These are phyloP conservation scores for Hordeum marinum DNA, from an alignment of 176 grass and related monocot species.

Conservation along the genomic window DNA sequence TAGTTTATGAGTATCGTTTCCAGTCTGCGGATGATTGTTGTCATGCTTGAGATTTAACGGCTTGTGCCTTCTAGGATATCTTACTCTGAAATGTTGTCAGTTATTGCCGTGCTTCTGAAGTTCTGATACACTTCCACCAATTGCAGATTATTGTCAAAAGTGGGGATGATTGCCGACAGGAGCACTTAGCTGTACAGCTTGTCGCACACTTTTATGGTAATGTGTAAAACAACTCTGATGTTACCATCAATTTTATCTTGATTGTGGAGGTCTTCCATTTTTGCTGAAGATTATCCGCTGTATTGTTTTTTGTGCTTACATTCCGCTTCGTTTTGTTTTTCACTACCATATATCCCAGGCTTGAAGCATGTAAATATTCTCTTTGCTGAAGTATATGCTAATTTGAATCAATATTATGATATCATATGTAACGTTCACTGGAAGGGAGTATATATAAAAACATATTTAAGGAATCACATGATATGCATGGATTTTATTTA, in stretches of 20 bases:
- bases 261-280: not conserved
- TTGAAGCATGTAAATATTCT: not conserved
- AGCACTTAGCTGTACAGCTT: slow-evolving; percentile 96
- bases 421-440: not conserved
- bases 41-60: slow-evolving; percentile 9
- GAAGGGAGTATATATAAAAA: not conserved
- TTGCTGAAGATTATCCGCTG: not conserved
- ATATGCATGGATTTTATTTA: not conserved
- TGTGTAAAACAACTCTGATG: not conserved
- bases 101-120: not conserved
- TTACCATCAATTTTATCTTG: not conserved
- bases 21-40: not conserved
- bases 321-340: not conserved
- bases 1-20: not conserved
- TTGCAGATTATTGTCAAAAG: slow-evolving; percentile 97
- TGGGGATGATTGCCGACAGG: slow-evolving; percentile 98
- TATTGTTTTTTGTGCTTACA: not conserved
- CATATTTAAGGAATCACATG: not conserved
- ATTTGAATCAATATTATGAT: slow-evolving; percentile 7
- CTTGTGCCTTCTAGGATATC: not conserved
- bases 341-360: not conserved
- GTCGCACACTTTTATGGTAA: slow-evolving; percentile 99
- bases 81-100: not conserved
- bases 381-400: slow-evolving; percentile 4
- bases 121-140: slow-evolving; percentile 20